Base-by-base conservation (phyloP, 1,139 yeast genomes). In the Suhomyces atakaporum region DNA sequence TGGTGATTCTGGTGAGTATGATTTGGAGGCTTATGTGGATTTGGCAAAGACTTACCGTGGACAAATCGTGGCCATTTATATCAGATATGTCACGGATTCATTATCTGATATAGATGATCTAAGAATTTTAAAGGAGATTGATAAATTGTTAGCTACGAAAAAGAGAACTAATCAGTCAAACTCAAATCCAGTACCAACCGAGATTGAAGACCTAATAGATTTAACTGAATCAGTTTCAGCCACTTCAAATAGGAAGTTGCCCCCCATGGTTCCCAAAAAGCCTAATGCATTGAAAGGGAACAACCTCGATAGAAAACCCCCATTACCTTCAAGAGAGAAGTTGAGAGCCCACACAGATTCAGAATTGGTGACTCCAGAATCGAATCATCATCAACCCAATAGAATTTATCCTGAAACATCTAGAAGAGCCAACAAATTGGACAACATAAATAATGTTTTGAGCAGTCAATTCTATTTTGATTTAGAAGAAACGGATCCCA, bases 1-100 rank as follows among this genome's bases (percentile, higher is more conserved):
- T 16, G 99, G 99, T 14, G 99, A 94, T 58, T 84, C 97, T 2
- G 97, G 98, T 2, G 98, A 94, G 56, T 82, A 83, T 45, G 99
- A 94, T 62, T 67, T 92, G 31, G 98, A 94, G 54, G 95, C 97
- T 0, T 94, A 92, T 55, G 74, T 79, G 5, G 84, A 84, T 25
- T 63, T 88, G 25, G 88, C 95, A 0, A 60, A 64, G 25, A 49
- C 58, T 20, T 79, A 66, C 50, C 95, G 96, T 0, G 63, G 68
- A 5, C 83, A 78, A 46, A 69, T 92, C 1, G 47, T 75, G 20
- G 94, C 85, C 1, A 87, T 94, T 5, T 89, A 81, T 56, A 85
- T 94, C 29, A 69, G 98, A 36, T 84, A 84, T 35, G 89, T 94
- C 12, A 78, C 84, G 1, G 73, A 74, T 27, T 81, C 90, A 1